Evolutionary conservation across 139 green algal species (phyloP), one percentile per base, ranked within the genome.

Genomic region (Helicosporidium sp.): DNA sequence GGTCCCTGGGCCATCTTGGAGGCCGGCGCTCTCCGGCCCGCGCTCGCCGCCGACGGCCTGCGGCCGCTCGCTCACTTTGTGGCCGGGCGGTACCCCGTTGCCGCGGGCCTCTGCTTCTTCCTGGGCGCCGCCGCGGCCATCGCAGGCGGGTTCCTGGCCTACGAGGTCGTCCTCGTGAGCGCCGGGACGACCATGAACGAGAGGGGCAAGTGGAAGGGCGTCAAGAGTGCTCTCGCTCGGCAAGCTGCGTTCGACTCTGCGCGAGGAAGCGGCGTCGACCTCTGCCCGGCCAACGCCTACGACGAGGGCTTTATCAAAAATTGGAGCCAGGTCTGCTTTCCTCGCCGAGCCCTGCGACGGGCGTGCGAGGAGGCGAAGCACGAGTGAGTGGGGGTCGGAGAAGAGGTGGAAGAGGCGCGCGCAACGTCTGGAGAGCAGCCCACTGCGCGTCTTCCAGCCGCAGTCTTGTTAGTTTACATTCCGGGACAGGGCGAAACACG

Each of bases 151-250:
- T 68, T 68, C 35, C 12, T 26, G 4, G 48, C 6, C 13, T 56
- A 48, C 33, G 53, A 68, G 42, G 22, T 68, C n/a, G 41, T 37
- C 42, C 31, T 42, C 22, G 24, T 58, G 5, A 28, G 24, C 19
- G 27, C 24, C 20, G 59, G 59, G 40, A 41, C 43, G 25, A 61
- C 52, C 15, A 47, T 42, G 16, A 48, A 66, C 43, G 51, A 61
- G 37, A 26, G 28, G 2, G 39, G 39, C 28, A 53, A 49, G 20
- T 37, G 31, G 31, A 10, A 13, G 31, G 31, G 10, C 10, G 10
- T 37, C 10, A 10, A 13, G 10, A 37, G 13, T 10, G 31, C 10
- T 13, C 31, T 37, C 10, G 31, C 31, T 10, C 31, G 31, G 31
- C 31, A 37, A 13, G 31, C 31, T 10, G 31, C 31, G 31, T 37